Base-by-base conservation (phyloP, 2,329 filamentous ascomycete species). In the Trichoderma atrobrunneum region DNA sequence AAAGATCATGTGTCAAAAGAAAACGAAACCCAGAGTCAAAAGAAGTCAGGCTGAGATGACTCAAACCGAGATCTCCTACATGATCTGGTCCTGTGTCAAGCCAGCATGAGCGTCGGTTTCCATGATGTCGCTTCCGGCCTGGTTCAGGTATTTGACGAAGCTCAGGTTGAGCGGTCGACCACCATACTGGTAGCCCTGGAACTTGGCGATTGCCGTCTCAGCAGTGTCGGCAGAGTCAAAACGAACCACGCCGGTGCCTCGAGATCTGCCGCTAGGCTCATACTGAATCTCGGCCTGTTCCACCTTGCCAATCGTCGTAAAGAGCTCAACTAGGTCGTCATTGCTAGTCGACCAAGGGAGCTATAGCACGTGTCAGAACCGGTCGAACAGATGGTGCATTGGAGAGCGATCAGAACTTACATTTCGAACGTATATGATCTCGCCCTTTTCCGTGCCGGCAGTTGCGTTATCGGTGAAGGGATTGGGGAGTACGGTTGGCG, bases 281-380 rank as follows among this genome's bases (percentile, higher is more conserved):
- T 99, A 98, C 83, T 99, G 96, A 72, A 99, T 98, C 84, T 99
- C 96, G n/a, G 96, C 96, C 78, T 96, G 94, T 78, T 98, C 94
- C 73, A 99, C 96, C 82, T 97, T 97, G 75, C 96, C 96, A 79
- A 99, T 99, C 12, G 96, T 99, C 21, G 93, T 95, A 86, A 99
- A 99, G 24, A 99, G 88, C 81, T 99, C 96, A 72, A 98, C 90
- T 30, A 99, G 86, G 82, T 99, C 96, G 74, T 99, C 96, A 80
- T 99, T 98, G 85, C 95, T 98, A 18, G 96, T 99, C 32, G 96
- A 98, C 96, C 96, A 99, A 14, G 96, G 96, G 74, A 99, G 89
- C 95, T 97, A 78, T 51, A 51, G 18, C 16, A 26, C 26, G 24
- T 39, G 56, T 67, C 16, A 71, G 21, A 12, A 51, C 39, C 11